Evolutionary conservation across 1,284 basidiomycete genomes (phyloP).

Genomic region (Cutaneotrichosporon cutaneum): DNA sequence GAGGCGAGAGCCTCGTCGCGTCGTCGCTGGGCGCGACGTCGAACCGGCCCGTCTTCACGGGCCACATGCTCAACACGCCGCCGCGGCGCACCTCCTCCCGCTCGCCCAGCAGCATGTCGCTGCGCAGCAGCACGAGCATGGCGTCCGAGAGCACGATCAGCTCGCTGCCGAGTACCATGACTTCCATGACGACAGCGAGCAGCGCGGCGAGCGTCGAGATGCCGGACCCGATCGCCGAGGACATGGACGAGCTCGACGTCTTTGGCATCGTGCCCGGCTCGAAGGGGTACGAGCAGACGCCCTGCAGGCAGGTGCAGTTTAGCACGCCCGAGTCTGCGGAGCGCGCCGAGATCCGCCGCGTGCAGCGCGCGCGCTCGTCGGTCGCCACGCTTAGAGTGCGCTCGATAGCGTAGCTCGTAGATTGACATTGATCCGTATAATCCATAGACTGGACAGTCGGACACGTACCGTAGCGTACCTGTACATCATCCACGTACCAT

Average conservation of each 20-base stretch:
- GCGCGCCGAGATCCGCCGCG: conserved; percentile 2
- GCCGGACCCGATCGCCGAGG: conserved; percentile 21
- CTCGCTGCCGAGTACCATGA: conserved; percentile 11
- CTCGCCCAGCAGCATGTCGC: conserved; percentile 15
- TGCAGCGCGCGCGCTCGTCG: not conserved
- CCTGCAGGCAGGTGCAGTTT: conserved; percentile 5
- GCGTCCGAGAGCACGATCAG: conserved; percentile 8
- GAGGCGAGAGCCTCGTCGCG: conserved; percentile 8
- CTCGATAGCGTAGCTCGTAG: not conserved
- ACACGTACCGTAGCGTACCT: not conserved
- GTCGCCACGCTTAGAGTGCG: conserved; percentile 2
- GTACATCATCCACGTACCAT: too few relatives aligned
- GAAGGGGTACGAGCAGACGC: not conserved
- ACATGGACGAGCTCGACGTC: conserved; percentile 6
- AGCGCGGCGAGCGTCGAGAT: conserved; percentile 20
- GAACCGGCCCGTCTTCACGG: not conserved
- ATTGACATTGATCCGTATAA: not conserved
- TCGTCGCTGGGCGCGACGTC: conserved; percentile 8
- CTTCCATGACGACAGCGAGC: conserved; percentile 17
- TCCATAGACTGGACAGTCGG: not conserved
- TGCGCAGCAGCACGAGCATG: conserved; percentile 12
- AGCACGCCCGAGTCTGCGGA: not conserved
- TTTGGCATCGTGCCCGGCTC: conserved; percentile 1
- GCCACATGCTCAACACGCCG: not conserved
- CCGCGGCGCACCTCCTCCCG: conserved; percentile 1